Conservation (phyloP, 495 filamentous ascomycete genomes). For the Penicillium atrosanguineum region DNA sequence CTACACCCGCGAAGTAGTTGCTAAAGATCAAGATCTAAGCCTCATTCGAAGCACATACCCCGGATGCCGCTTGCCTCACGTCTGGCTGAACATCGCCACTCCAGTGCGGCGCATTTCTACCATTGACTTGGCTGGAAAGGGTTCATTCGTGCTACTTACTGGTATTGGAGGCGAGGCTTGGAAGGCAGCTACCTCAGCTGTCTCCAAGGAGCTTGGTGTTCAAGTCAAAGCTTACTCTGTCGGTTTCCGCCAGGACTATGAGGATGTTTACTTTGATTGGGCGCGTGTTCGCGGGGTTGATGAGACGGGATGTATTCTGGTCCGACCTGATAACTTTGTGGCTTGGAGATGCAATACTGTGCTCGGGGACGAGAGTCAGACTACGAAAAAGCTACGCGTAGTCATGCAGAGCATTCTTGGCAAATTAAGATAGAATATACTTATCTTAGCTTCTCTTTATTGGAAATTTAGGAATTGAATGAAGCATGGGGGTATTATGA, state of each 20-base stretch:
- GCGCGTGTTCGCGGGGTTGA: slow-evolving; percentile 39
- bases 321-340: slow-evolving; percentile 49
- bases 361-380: slow-evolving; percentile 5
- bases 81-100: slow-evolving; percentile 47
- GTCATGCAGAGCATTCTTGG: slow-evolving; percentile 19
- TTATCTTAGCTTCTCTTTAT: not conserved
- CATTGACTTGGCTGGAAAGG: slow-evolving; percentile 52
- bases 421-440: not conserved
- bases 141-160: slow-evolving; percentile 46
- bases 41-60: slow-evolving; percentile 41
- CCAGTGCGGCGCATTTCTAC: slow-evolving; percentile 45
- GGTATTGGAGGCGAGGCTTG: slow-evolving; percentile 49
- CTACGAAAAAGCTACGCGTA: slow-evolving; percentile 9
- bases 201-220: slow-evolving; percentile 31
- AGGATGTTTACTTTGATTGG: slow-evolving; percentile 56
- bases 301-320: slow-evolving; percentile 51
- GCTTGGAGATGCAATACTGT: slow-evolving; percentile 32
- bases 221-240: slow-evolving; percentile 43
- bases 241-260: slow-evolving; percentile 48
- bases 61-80: slow-evolving; percentile 51
- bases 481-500: too few relatives aligned
- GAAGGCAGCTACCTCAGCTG: slow-evolving; percentile 41
- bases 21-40: slow-evolving; percentile 30
- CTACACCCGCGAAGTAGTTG: slow-evolving; percentile 25
- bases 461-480: too few relatives aligned